Evolutionary conservation across 176 grass and related monocot genomes (phyloP), one percentile per base, ranked within the genome.

Genomic region (Eragrostis nindensis): DNA sequence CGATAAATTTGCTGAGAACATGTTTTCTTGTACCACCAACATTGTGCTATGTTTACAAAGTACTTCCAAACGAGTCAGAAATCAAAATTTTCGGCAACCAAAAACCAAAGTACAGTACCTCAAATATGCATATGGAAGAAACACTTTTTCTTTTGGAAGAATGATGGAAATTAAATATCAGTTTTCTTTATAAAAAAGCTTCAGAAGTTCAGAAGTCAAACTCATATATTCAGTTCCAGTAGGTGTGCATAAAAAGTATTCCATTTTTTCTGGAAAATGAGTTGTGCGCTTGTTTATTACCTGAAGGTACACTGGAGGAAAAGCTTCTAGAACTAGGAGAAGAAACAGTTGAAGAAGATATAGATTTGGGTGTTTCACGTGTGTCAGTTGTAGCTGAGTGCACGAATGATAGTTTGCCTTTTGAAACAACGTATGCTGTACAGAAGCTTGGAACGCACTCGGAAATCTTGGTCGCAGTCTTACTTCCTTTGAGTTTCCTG

Each of bases 391-490:
- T 91, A 81, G 94, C 88, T n/a, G 88, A 76, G 43, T 44, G 84
- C 57, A 93, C 94, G 8, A 82, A 97, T 86, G 80, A 85, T 3
- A 97, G 74, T 89, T 97, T 93, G 44, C 94, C 91, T 83, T 91
- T 97, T 7, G 83, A 97, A 30, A 97, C 74, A 5, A 93, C 66
- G 42, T 91, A 97, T 47, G 80, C 83, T 50, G 94, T 97, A 82
- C 94, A 97, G 70, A 97, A 97, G 73, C 73, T 85, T 46, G 94
- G 94, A 71, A 91, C 85, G 80, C 83, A 82, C 80, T 78, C 88
- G 1, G 83, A 97, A 71, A 97, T 97, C 89, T 84, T 93, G 24
- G 88, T 83, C 55, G 88, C 89, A 19, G 85, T 84, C 71, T 85
- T 92, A 63, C 55, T 87, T 76, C 83, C 86, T 87, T 90, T 91